Evolutionary conservation across 169 alveolate genomes (phyloP).

Genomic region (Eimeria tenella): DNA sequence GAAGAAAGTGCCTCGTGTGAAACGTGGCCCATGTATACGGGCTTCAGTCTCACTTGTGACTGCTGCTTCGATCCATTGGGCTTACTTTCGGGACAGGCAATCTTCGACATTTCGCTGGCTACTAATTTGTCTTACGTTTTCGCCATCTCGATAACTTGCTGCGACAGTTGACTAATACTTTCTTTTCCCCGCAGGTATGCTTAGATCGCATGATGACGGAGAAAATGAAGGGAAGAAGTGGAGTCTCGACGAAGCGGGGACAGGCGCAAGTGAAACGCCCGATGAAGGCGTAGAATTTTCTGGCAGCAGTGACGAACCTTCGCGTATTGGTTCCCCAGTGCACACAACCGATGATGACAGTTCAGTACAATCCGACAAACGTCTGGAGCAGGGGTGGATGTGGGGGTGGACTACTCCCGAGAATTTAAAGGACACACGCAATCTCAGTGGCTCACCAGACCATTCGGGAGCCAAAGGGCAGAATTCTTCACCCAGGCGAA

Average conservation of each 20-base stretch:
- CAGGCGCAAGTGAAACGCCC: not conserved
- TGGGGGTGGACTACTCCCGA: slow-evolving; percentile 43
- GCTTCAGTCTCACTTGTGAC: too few relatives aligned
- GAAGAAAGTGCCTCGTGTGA: not conserved
- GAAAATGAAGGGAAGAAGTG: not conserved
- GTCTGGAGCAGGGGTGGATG: slow-evolving; percentile 56
- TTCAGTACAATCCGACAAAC: not conserved
- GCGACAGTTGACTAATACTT: not conserved
- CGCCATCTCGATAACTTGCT: too few relatives aligned
- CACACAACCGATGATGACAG: not conserved
- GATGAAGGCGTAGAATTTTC: not conserved
- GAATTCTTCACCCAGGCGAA: not conserved
- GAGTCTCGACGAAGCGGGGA: not conserved
- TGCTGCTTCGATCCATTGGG: too few relatives aligned
- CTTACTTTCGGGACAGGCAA: not conserved
- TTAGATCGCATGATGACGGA: not conserved
- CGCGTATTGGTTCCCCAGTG: not conserved
- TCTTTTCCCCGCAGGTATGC: slow-evolving; percentile 9
- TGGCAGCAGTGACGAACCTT: slow-evolving; percentile 14
- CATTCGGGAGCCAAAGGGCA: not conserved
- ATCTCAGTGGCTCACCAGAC: not conserved
- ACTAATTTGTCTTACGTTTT: too few relatives aligned
- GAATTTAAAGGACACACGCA: not conserved
- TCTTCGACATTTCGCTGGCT: not conserved
- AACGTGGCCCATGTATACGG: not conserved